phyloP scores from a whole-genome alignment of 176 grass and related monocot species.

The Juncus effusus region DNA sequence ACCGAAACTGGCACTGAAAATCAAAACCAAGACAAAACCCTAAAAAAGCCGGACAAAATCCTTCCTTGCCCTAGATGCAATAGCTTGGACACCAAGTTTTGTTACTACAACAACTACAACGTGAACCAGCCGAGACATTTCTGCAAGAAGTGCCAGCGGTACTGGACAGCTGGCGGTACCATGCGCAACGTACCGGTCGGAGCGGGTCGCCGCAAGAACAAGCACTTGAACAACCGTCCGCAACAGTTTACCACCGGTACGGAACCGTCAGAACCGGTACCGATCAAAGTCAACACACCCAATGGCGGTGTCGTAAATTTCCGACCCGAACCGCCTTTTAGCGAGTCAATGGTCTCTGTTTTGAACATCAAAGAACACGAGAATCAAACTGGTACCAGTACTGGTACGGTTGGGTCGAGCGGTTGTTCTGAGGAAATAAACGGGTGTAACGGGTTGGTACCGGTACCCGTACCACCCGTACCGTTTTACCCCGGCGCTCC shows the following conservation, averaged over 20 bases:
- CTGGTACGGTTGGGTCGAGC: constrained; percentile 40
- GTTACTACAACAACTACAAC: constrained; percentile 90
- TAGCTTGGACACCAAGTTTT: constrained; percentile 89
- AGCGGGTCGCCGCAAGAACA: constrained; percentile 77
- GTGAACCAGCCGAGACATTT: constrained; percentile 78
- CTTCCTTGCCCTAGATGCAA: constrained; percentile 74
- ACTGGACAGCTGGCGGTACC: constrained; percentile 77
- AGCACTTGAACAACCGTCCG: constrained; percentile 53
- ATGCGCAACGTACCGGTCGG: constrained; percentile 89
- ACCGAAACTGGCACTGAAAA: constrained; percentile 28
- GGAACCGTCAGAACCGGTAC: constrained; percentile 45
- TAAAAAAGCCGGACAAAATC: constrained; percentile 87
- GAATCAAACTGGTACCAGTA: constrained; percentile 18
- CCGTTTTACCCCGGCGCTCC: constrained; percentile 64
- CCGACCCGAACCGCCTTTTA: constrained; percentile 71
- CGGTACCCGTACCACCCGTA: constrained; percentile 8
- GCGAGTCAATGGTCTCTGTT: constrained; percentile 72
- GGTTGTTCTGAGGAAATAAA: constrained; percentile 40
- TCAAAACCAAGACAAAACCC: constrained; percentile 46
- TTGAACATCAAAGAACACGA: constrained; percentile 63
- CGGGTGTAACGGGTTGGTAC: constrained; percentile 50
- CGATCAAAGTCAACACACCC: constrained; percentile 28
- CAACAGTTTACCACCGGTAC: constrained; percentile 37
- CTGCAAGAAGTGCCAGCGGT: constrained; percentile 85
- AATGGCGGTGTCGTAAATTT: constrained; percentile 56